Base-by-base conservation (phyloP, 176 grass and related monocot species). In the Thalia dealbata region DNA sequence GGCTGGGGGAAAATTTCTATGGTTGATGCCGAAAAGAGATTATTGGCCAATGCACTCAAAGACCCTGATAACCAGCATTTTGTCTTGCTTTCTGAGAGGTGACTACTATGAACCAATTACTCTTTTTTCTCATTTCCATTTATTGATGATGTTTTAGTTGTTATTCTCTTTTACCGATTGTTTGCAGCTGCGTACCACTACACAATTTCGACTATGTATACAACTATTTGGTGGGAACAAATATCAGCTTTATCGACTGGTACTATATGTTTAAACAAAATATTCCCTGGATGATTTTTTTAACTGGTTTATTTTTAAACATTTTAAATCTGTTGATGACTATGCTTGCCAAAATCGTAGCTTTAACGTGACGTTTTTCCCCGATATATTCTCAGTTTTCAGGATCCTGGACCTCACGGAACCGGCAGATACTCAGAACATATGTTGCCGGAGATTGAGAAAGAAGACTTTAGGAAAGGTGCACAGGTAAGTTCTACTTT, bases 201-300 rank as follows among this genome's bases (percentile, higher is more conserved):
- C 90, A 99, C 81, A 99, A 95, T 80, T 95, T 99, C 19, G 95
- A 99, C 81, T 99, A 99, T 89, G 75, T 99, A 58, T 95, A 93
- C 86, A 90, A 83, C 76, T 99, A 93, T 95, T 81, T 99, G 24
- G 78, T 85, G 90, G 95, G 85, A 70, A 99, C 90, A 75, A 99
- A 99, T 25, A 78, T 95, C 79, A 99, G 95, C 86, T 99, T 99
- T 88, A 50, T 99, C 88, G 95, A 99, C 80, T 91, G 90, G 95
- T 99, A 68, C 65, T 44, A 19, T n/a, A 43, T 10, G 23, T 11
- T 42, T 22, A 32, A n/a, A 23, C 0, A 7, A 28, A 28, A 28
- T 28, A 28, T 63, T 11, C 38, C 35, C 12, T 30, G 22, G 2
- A 14, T 43, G 35, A 68, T 28, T 29, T 29, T 52, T 23, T 52